A percentile compares a stretch with the other conserved stretches of the same genome.
Conservation (phyloP, 2,329 filamentous ascomycete genomes). For the Cladosporium sp. region DNA sequence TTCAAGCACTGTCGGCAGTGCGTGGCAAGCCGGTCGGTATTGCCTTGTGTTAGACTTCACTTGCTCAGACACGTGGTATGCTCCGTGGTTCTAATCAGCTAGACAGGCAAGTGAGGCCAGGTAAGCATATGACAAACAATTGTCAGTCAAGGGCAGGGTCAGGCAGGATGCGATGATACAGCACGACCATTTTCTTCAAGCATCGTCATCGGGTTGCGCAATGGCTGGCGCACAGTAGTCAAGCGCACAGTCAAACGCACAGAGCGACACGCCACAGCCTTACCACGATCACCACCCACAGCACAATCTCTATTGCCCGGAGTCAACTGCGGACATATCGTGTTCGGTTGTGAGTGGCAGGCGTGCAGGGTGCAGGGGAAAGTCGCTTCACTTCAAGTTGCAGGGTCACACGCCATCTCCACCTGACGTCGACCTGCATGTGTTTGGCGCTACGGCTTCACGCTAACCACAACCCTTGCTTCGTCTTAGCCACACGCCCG, state of each 20-base stretch:
- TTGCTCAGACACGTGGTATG: background rate
- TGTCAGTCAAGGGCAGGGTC: background rate
- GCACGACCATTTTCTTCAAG: background rate
- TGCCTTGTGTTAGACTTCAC: background rate
- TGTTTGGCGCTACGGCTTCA: background rate
- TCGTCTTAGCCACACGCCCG: too few relatives aligned
- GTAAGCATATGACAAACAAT: too few relatives aligned
- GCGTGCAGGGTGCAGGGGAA: background rate
- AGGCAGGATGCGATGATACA: background rate
- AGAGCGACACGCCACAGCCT: background rate
- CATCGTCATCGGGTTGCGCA: background rate
- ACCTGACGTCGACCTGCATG: slow-evolving; percentile 9
- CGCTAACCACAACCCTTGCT: too few relatives aligned
- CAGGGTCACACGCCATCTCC: slow-evolving; percentile 3
- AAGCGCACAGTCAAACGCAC: too few relatives aligned
- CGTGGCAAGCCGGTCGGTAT: background rate
- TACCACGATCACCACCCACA: background rate
- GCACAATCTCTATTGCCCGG: background rate
- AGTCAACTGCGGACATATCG: background rate
- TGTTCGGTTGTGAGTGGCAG: slow-evolving; percentile 6
- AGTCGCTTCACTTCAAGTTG: background rate
- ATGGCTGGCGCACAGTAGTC: background rate
- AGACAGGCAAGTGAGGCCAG: too few relatives aligned
- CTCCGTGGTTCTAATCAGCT: too few relatives aligned
- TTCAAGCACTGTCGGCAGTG: background rate